phyloP scores from a whole-genome alignment of 108 stramenopile species.

The Cyclostephanos invisitatus region DNA sequence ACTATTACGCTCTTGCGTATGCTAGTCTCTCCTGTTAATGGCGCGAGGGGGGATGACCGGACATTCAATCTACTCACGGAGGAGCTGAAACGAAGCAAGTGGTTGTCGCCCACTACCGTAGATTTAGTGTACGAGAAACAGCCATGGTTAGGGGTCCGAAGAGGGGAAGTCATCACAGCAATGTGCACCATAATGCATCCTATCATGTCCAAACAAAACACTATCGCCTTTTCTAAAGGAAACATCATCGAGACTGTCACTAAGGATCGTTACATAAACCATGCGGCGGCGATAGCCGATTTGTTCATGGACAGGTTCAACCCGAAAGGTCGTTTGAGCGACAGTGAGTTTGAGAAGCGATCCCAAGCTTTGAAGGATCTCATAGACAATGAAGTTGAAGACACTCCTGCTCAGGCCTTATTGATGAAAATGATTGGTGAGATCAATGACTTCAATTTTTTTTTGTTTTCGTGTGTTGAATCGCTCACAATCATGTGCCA shows the following conservation, averaged over 20 bases:
- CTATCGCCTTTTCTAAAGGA: constrained; percentile 80
- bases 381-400: constrained; percentile 81
- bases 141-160: constrained; percentile 72
- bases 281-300: constrained; percentile 87
- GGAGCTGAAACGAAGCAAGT: constrained; percentile 88
- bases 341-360: constrained; percentile 53
- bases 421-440: constrained; percentile 83
- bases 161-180: constrained; percentile 91
- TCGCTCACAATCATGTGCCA: constrained; percentile 39
- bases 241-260: constrained; percentile 74
- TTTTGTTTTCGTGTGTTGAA: constrained; percentile 9
- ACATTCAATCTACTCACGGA: constrained; percentile 62
- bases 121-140: constrained; percentile 83
- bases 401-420: constrained; percentile 65
- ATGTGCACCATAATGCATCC: constrained; percentile 91
- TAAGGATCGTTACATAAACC: constrained; percentile 57
- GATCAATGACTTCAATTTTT: constrained; percentile 4
- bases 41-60: constrained; percentile 39
- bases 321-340: constrained; percentile 68
- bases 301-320: constrained; percentile 89
- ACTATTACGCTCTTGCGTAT: constrained; percentile 89
- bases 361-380: constrained; percentile 51
- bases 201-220: constrained; percentile 81
- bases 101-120: constrained; percentile 89
- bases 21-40: constrained; percentile 61